Conservation (phyloP, 192 early-diverging fungal species). For the Endogone sp. region DNA sequence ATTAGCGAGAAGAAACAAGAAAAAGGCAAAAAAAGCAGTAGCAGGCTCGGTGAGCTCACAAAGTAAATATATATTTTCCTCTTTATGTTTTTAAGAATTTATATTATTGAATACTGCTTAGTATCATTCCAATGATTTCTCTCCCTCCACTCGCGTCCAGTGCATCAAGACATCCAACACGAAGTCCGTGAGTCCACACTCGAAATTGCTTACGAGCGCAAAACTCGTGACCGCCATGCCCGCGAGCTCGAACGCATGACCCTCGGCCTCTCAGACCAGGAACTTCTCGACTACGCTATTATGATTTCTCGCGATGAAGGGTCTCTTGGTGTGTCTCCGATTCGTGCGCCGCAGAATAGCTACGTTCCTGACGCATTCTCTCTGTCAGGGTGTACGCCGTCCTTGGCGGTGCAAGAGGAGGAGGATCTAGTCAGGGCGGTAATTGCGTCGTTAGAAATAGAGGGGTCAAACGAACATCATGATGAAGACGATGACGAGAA, state of each 20-base stretch:
- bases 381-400: neutral
- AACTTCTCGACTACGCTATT: slow-evolving; percentile 52
- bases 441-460: slow-evolving; percentile 22
- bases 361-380: neutral
- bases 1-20: slow-evolving; percentile 14
- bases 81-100: neutral
- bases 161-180: slow-evolving; percentile 36
- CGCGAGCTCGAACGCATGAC: slow-evolving; percentile 15
- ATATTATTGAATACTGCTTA: no score
- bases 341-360: neutral
- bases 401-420: slow-evolving; percentile 15
- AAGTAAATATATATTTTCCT: neutral
- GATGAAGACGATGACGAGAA: slow-evolving; percentile 1
- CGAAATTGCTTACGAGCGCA: slow-evolving; percentile 22
- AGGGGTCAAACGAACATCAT: no score
- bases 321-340: neutral
- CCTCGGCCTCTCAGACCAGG: slow-evolving; percentile 49
- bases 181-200: slow-evolving; percentile 27
- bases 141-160: neutral
- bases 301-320: slow-evolving; percentile 38
- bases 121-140: no score
- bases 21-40: neutral
- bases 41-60: neutral
- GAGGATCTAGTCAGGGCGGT: slow-evolving; percentile 26
- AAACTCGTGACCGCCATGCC: slow-evolving; percentile 9